These are phyloP conservation scores for Chenopodium berlandieri DNA, from an alignment of 148 eudicot species.

Conservation along the genomic window DNA sequence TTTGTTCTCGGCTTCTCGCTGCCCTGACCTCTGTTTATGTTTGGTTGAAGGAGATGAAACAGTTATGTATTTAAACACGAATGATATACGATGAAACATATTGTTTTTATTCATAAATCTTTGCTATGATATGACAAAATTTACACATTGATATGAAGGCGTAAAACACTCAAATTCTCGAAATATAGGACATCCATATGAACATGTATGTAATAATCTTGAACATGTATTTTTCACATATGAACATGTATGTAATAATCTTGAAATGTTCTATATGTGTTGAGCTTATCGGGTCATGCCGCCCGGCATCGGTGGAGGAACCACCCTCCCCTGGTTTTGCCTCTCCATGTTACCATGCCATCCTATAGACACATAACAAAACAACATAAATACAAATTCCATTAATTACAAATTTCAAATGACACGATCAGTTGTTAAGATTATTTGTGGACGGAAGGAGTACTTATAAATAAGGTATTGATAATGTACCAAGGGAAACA, in stretches of 20 bases:
- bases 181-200: background rate
- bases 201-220: background rate
- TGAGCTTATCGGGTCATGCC: constrained; percentile 31
- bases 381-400: background rate
- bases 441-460: too few relatives aligned
- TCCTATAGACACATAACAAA: constrained; percentile 16
- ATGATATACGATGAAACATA: too few relatives aligned
- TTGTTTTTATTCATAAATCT: background rate
- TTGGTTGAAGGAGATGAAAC: too few relatives aligned
- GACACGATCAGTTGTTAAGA: too few relatives aligned
- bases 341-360: constrained; percentile 36
- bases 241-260: background rate
- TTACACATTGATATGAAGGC: too few relatives aligned
- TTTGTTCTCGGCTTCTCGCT: background rate
- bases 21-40: background rate
- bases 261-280: background rate
- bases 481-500: constrained; percentile 32
- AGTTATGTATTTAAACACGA: too few relatives aligned
- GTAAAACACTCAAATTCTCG: too few relatives aligned
- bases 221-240: background rate
- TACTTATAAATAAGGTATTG: background rate
- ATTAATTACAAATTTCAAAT: too few relatives aligned
- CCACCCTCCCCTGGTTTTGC: constrained; percentile 25
- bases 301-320: constrained; percentile 29
- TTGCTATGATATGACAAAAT: background rate